Percentiles rank a stretch among this genome's conserved stretches.
These are phyloP conservation scores for Cladobotryum mycophilum DNA, from an alignment of 2,329 filamentous ascomycete genomes.

Conservation along the genomic window DNA sequence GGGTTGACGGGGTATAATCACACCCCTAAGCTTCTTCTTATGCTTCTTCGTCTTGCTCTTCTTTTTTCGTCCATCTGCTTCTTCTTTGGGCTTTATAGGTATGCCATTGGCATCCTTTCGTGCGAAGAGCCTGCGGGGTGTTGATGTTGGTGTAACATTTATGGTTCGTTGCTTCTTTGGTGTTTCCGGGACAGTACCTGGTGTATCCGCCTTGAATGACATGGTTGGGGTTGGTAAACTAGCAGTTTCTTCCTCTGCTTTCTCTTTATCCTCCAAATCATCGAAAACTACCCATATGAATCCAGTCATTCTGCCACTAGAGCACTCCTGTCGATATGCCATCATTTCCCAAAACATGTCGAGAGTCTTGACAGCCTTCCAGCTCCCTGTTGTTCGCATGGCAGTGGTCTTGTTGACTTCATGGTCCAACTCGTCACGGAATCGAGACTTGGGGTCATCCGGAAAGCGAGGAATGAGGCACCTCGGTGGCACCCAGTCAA, in stretches of 20 bases:
- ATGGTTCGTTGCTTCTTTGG: conserved; percentile 25
- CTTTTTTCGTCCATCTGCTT: conserved; percentile 3
- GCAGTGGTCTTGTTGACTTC: conserved; percentile 57
- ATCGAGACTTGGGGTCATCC: conserved; percentile 91
- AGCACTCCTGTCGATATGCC: conserved; percentile 93
- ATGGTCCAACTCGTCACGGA: conserved; percentile 81
- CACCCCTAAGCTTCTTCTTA: conserved; percentile 48
- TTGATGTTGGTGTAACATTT: conserved; percentile 25
- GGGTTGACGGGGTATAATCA: conserved; percentile 58
- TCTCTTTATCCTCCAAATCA: conserved; percentile 27
- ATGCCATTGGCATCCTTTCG: conserved; percentile 11
- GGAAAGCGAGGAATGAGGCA: conserved; percentile 87
- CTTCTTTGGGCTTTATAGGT: neutral
- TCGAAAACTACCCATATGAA: conserved; percentile 93
- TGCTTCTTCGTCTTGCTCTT: conserved; percentile 21
- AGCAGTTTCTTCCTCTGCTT: conserved; percentile 2
- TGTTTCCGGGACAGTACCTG: conserved; percentile 22
- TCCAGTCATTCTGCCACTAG: conserved; percentile 82
- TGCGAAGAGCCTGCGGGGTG: conserved; percentile 28
- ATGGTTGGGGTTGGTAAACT: conserved; percentile 22
- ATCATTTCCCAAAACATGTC: conserved; percentile 99
- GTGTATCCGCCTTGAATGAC: conserved; percentile 21
- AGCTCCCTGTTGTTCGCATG: conserved; percentile 57
- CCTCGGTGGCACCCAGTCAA: conserved; percentile 61
- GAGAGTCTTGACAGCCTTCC: conserved; percentile 76